Conservation (phyloP, 345 rosid genomes). For the Barbarea vulgaris region DNA sequence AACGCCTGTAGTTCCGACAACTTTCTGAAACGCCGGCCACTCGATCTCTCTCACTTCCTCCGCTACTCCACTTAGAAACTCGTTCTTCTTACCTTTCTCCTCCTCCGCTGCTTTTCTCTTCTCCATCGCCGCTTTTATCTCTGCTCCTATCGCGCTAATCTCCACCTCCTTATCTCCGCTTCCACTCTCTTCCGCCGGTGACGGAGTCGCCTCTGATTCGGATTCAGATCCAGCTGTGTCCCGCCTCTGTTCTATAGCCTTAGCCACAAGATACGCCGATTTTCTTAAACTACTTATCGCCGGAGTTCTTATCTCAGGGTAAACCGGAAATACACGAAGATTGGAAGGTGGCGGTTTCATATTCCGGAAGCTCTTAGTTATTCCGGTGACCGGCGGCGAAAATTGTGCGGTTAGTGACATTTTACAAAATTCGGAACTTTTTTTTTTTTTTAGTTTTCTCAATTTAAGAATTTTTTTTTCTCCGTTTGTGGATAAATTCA, state of each 20-base stretch:
- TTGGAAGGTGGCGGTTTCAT: background rate
- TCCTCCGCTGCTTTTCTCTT: conserved; percentile 54
- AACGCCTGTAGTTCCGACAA: conserved; percentile 80
- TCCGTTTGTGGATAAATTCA: conserved; percentile 29
- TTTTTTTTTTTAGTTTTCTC: background rate
- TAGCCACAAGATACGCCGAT: conserved; percentile 21
- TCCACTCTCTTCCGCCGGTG: conserved; percentile 32
- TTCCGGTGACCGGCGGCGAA: conserved; percentile 32
- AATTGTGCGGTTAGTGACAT: conserved; percentile 48
- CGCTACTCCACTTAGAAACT: conserved; percentile 67
- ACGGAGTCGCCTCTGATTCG: conserved; percentile 33
- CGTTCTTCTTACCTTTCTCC: conserved; percentile 45
- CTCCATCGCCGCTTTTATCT: conserved; percentile 77
- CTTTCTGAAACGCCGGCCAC: conserved; percentile 91
- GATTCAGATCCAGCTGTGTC: conserved; percentile 49
- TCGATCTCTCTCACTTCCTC: conserved; percentile 89
- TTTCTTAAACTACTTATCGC: background rate
- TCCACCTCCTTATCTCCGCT: conserved; percentile 38
- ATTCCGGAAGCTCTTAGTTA: background rate
- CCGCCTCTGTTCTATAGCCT: conserved; percentile 62
- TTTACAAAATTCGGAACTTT: background rate
- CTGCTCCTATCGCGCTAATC: conserved; percentile 59
- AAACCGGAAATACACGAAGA: background rate
- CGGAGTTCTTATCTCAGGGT: background rate
- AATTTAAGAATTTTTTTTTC: background rate